phyloP scores from a whole-genome alignment of 2,329 filamentous ascomycete species.

The Diaporthe sp. region DNA sequence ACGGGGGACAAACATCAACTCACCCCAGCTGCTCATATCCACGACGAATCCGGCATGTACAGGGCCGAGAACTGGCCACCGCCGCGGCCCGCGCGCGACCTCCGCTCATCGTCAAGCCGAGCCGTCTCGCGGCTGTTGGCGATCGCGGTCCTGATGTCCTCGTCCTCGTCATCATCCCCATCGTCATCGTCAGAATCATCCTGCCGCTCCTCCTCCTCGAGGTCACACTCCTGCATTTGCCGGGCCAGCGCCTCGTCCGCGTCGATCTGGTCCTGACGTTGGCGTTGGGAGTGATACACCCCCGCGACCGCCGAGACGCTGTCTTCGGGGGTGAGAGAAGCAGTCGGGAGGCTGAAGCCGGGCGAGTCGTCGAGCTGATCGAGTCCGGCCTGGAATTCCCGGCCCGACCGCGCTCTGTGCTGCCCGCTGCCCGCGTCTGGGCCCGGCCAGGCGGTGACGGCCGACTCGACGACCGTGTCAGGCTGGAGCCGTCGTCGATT shows the following conservation, averaged over 20 bases:
- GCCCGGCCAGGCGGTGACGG: conserved; percentile 22
- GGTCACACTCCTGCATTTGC: conserved; percentile 6
- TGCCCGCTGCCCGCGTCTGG: background rate
- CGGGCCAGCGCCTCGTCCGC: conserved; percentile 15
- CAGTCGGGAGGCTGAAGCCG: background rate
- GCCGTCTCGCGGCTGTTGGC: background rate
- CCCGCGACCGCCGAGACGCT: conserved; percentile 24
- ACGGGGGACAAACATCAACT: background rate
- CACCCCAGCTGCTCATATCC: background rate
- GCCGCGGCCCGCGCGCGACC: background rate
- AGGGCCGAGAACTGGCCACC: background rate
- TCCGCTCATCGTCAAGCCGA: background rate
- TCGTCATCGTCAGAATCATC: background rate
- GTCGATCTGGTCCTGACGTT: background rate
- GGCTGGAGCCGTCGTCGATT: background rate
- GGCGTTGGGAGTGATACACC: background rate
- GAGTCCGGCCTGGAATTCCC: conserved; percentile 27
- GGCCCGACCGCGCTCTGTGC: background rate
- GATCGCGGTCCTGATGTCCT: background rate
- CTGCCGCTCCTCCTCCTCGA: background rate
- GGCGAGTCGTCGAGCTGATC: background rate
- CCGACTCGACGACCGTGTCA: background rate
- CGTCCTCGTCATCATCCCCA: background rate
- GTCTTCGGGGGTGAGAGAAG: conserved; percentile 19
- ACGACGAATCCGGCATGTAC: background rate